phyloP scores from a whole-genome alignment of 371 early-diverging fungal genomes.

The Apophysomyces variabilis region DNA sequence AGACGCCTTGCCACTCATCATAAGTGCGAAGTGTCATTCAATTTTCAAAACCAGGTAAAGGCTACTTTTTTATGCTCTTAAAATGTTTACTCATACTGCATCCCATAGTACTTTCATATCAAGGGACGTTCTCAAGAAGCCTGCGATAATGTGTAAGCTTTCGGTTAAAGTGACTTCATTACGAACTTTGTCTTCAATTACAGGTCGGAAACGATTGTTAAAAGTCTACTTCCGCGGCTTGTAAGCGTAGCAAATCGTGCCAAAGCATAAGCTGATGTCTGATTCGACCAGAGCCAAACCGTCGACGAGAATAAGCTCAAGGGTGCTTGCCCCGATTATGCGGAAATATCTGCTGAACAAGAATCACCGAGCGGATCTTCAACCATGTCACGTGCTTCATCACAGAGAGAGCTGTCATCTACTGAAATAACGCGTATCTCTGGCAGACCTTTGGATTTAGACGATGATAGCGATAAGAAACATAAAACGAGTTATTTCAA shows the following conservation, averaged over 20 bases:
- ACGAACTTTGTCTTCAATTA: neutral
- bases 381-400: conserved; percentile 6
- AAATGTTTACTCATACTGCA: neutral
- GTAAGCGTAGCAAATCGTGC: conserved; percentile 16
- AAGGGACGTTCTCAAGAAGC: conserved; percentile 14
- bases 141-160: conserved; percentile 26
- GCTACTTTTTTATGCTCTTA: neutral
- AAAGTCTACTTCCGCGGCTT: conserved; percentile 19
- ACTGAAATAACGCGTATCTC: neutral
- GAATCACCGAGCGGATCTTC: neutral
- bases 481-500: neutral
- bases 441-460: conserved; percentile 17
- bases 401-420: neutral
- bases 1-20: conserved; percentile 7
- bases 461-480: conserved; percentile 1
- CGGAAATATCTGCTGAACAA: neutral
- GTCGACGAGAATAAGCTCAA: conserved; percentile 22
- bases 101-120: conserved; percentile 30
- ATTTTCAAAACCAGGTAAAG: conserved; percentile 26
- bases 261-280: neutral
- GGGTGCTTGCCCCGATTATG: conserved; percentile 22
- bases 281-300: conserved; percentile 13
- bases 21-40: conserved; percentile 8
- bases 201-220: conserved; percentile 11
- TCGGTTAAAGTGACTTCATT: neutral